Evolutionary conservation across 257 asterid species (phyloP).

Genomic region (Solanum bulbocastanum): DNA sequence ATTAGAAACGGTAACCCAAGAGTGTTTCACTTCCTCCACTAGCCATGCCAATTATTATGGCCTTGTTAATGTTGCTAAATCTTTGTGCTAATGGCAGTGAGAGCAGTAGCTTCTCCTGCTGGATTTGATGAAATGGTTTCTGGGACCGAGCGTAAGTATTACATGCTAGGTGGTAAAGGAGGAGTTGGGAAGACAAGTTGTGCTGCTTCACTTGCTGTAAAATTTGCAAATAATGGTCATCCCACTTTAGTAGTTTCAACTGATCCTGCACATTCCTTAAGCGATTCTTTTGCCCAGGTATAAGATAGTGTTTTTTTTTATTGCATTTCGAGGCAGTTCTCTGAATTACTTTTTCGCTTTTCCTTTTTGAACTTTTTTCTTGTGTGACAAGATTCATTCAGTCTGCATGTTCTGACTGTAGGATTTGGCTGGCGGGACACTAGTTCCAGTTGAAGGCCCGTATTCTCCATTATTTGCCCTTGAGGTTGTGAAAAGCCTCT

Average conservation of each 20-base stretch:
- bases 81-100: constrained; percentile 40
- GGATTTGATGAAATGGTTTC: constrained; percentile 87
- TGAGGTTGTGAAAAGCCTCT: constrained; percentile 47
- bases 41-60: neutral
- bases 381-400: neutral
- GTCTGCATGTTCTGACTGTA: constrained; percentile 15
- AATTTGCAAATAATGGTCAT: constrained; percentile 93
- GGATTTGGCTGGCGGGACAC: constrained; percentile 87
- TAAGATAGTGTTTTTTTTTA: neutral
- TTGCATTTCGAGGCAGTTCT: neutral
- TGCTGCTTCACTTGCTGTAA: constrained; percentile 96
- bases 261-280: constrained; percentile 96
- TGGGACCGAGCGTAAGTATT: constrained; percentile 86
- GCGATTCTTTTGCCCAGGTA: constrained; percentile 99
- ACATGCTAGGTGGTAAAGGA: constrained; percentile 98
- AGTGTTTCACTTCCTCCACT: neutral
- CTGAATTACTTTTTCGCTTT: neutral
- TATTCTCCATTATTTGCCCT: constrained; percentile 89
- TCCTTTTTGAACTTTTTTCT: neutral
- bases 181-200: constrained; percentile 99
- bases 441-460: constrained; percentile 91
- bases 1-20: neutral
- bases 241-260: constrained; percentile 98
- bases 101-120: constrained; percentile 66
- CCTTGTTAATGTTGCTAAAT: neutral